A percentile compares a stretch with the other conserved stretches of the same genome.
Evolutionary conservation across 2,329 filamentous ascomycete species (phyloP).

Genomic region (Lachnellula hyalina): DNA sequence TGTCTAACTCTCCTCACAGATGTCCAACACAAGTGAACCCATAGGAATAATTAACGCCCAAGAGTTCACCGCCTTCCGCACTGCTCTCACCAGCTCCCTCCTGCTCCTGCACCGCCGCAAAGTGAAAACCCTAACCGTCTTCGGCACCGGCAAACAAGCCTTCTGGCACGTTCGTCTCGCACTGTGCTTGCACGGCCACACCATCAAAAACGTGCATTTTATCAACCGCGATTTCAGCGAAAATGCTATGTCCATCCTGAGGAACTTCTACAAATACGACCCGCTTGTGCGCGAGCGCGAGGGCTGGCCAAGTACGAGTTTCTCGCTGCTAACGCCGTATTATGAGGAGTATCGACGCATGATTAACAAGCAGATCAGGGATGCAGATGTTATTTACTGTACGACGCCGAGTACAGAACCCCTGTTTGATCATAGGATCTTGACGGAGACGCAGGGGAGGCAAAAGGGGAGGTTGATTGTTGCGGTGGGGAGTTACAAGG

Average conservation of each 20-base stretch:
- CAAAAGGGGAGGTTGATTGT: slow-evolving; percentile 67
- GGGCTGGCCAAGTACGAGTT: slow-evolving; percentile 62
- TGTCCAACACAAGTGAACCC: slow-evolving; percentile 47
- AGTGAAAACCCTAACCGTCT: slow-evolving; percentile 74
- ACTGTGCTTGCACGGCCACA: slow-evolving; percentile 63
- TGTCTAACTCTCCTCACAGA: background rate
- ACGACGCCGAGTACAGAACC: slow-evolving; percentile 73
- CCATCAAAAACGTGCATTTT: slow-evolving; percentile 75
- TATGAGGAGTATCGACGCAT: slow-evolving; percentile 65
- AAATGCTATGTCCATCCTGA: slow-evolving; percentile 47
- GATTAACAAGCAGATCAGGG: slow-evolving; percentile 63
- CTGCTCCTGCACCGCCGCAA: slow-evolving; percentile 59
- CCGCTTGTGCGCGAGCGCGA: slow-evolving; percentile 44
- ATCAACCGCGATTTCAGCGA: slow-evolving; percentile 69
- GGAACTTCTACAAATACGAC: slow-evolving; percentile 42
- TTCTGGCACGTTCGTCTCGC: slow-evolving; percentile 92
- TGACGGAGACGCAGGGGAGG: slow-evolving; percentile 67
- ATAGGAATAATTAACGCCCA: slow-evolving; percentile 67
- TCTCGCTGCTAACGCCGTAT: slow-evolving; percentile 61
- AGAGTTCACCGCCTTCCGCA: slow-evolving; percentile 75
- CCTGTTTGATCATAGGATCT: slow-evolving; percentile 66
- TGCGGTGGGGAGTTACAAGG: slow-evolving; percentile 64
- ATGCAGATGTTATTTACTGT: slow-evolving; percentile 79
- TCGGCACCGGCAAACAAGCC: slow-evolving; percentile 83
- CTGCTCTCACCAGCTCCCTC: slow-evolving; percentile 65